Evolutionary conservation across 192 early-diverging fungal genomes (phyloP).

Genomic region (Coemansia sp.): DNA sequence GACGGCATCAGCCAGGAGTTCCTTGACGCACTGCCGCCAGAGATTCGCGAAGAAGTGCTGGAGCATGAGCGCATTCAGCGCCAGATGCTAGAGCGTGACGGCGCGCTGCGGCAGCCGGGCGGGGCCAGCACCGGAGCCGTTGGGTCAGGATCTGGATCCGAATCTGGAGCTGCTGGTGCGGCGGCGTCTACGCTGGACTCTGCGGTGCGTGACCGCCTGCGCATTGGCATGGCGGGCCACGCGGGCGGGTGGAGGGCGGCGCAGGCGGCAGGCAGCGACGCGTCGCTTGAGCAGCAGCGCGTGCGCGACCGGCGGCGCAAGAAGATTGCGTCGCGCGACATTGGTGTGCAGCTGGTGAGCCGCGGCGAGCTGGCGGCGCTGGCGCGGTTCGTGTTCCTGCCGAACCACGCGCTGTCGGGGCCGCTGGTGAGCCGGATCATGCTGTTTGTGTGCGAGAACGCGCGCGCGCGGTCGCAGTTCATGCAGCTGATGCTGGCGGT

Average conservation of each 20-base stretch:
- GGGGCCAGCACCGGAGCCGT: background rate
- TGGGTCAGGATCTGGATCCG: no score
- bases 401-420: conserved; percentile 74
- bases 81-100: conserved; percentile 59
- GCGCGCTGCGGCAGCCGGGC: conserved; percentile 35
- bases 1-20: conserved; percentile 76
- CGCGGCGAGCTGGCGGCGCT: conserved; percentile 74
- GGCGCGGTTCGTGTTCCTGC: conserved; percentile 81
- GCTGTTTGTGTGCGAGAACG: conserved; percentile 78
- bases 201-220: conserved; percentile 23
- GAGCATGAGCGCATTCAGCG: conserved; percentile 66
- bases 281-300: conserved; percentile 14
- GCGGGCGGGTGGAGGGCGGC: background rate
- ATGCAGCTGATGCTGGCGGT: conserved; percentile 82
- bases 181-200: conserved; percentile 8
- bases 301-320: conserved; percentile 35
- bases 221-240: conserved; percentile 11
- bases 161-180: background rate
- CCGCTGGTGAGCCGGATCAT: conserved; percentile 30
- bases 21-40: conserved; percentile 82
- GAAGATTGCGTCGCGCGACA: conserved; percentile 46
- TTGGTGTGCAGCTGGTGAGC: conserved; percentile 63
- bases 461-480: conserved; percentile 75
- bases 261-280: background rate
- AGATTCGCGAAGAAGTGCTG: conserved; percentile 86